Evolutionary conservation across 768 basidiomycete genomes (phyloP), one percentile per base, ranked within the genome.

Genomic region (Porpolomopsis calyptriformis): DNA sequence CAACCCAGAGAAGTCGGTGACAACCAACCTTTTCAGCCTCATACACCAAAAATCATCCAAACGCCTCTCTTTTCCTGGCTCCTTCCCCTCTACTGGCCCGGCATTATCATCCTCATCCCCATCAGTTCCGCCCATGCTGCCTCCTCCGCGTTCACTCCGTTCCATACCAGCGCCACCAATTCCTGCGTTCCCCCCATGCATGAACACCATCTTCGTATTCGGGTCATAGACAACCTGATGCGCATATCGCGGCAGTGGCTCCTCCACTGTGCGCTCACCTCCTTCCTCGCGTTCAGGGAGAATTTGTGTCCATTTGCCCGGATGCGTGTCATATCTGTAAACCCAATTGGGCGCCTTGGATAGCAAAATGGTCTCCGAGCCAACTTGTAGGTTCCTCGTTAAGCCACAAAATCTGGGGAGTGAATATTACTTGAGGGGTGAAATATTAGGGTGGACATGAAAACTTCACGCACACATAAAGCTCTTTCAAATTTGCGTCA

Each of bases 21-120:
- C 9, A 24, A 53, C 73, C 27, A 48, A 85, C 86, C 85, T 74
- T 51, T 71, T 58, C 27, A 89, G 57, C 27, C 64, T 67, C 79
- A 87, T 82, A 59, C 67, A 70, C 86, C 87, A 90, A 50, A 90
- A 79, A 59, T 88, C 86, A 55, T 83, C 78, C 58, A 89, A 52
- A 48, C 84, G 66, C 47, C 60, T 67, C 52, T 77, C 74, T 45
- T 59, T 64, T 27, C 55, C 52, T 14, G 34, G 49, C 1, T 65
- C 60, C 38, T 61, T 60, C 22, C 59, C 54, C 25, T 39, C 49
- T 40, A 14, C 39, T 11, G 34, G 29, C 31, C 38, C 43, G 24
- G 19, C 34, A n/a, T 25, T 33, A 20, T 54, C 58, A 16, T 52
- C 53, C 25, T 45, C 53, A 19, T 22, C 52, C 26, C 18, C 47